A percentile compares a stretch with the other conserved stretches of the same genome.
phyloP scores from a whole-genome alignment of 495 filamentous ascomycete species.

The Lasiosphaeriaceae sp. region DNA sequence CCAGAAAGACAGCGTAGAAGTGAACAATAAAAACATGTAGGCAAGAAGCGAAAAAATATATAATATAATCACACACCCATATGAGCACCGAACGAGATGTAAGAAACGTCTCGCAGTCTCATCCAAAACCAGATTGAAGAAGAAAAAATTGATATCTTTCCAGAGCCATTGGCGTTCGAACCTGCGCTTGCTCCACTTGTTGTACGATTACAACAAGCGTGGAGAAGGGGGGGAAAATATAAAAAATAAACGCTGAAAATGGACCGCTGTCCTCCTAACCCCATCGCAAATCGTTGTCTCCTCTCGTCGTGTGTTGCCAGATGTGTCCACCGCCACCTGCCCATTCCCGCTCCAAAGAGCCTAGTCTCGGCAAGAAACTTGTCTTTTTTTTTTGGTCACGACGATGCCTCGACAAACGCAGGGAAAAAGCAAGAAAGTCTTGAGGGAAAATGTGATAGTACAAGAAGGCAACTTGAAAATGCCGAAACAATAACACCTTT shows the following conservation, averaged over 20 bases:
- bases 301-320: too few relatives aligned
- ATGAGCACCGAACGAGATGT: not conserved
- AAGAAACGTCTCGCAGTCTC: slow-evolving; percentile 27
- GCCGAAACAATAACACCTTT: slow-evolving; percentile 1
- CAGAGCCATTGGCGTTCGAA: slow-evolving; percentile 9
- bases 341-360: too few relatives aligned
- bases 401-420: not conserved
- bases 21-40: not conserved
- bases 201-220: slow-evolving; percentile 55
- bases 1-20: not conserved
- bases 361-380: too few relatives aligned
- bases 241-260: slow-evolving; percentile 7
- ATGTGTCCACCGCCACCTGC: too few relatives aligned
- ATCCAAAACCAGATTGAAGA: slow-evolving; percentile 24
- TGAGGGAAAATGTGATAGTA: not conserved
- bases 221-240: too few relatives aligned
- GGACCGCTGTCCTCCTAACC: too few relatives aligned
- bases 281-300: too few relatives aligned
- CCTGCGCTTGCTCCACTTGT: slow-evolving; percentile 10
- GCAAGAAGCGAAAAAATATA: not conserved
- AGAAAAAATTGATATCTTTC: too few relatives aligned
- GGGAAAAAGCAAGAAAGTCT: not conserved
- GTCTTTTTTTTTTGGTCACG: not conserved
- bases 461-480: not conserved
- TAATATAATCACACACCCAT: not conserved